These are phyloP conservation scores for Scortechinia acanthostroma DNA, from an alignment of 2,329 filamentous ascomycete species.

Conservation along the genomic window DNA sequence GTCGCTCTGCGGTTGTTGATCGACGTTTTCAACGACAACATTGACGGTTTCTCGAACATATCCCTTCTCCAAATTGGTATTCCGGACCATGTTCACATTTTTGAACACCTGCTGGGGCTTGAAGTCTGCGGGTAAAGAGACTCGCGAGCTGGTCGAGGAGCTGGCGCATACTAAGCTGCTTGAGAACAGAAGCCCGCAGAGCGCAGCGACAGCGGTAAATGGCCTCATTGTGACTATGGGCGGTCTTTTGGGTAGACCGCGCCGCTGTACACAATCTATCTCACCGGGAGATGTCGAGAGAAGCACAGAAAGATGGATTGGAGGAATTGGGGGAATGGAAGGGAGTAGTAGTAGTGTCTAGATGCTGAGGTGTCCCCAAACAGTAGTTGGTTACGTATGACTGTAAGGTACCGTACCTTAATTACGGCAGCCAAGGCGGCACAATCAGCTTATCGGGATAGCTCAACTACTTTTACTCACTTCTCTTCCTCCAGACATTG, in stretches of 20 bases:
- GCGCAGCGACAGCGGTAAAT: not conserved
- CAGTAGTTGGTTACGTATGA: not conserved
- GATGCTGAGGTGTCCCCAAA: conserved; percentile 1
- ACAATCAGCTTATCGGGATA: conserved; percentile 1
- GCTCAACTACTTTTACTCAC: not conserved
- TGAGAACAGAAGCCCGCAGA: not conserved
- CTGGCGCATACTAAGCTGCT: not conserved
- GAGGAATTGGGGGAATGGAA: not conserved
- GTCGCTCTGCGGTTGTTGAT: conserved; percentile 52
- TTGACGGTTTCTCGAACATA: conserved; percentile 65
- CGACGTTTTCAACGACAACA: conserved; percentile 65
- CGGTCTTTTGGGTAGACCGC: not conserved
- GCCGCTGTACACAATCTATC: not conserved
- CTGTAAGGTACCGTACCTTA: not conserved
- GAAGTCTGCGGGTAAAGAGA: conserved; percentile 41
- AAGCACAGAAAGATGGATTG: not conserved
- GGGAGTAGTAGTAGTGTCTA: not conserved
- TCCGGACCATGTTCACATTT: conserved; percentile 63
- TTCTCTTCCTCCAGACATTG: too few species aligned
- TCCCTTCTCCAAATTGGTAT: conserved; percentile 64
- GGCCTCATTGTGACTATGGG: not conserved
- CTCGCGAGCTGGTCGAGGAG: not conserved
- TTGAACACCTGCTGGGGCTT: conserved; percentile 64
- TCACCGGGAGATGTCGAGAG: not conserved
- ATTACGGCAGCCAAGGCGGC: not conserved